These are phyloP conservation scores for Penicillium hordei DNA, from an alignment of 2,329 filamentous ascomycete species.

Conservation along the genomic window DNA sequence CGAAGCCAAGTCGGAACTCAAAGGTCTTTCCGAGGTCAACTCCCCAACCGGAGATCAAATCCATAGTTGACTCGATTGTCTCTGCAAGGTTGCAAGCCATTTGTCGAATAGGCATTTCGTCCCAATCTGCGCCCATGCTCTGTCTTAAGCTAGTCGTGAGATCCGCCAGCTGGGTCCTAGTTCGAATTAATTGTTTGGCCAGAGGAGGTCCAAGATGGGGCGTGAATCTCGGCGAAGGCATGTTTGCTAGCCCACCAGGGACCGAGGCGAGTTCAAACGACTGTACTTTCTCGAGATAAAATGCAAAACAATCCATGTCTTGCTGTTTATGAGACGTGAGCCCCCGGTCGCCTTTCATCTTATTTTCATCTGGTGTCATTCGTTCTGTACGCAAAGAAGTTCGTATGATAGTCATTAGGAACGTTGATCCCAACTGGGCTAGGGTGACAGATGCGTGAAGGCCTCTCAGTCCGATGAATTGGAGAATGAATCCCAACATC, in stretches of 20 bases:
- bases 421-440: slow-evolving; percentile 35
- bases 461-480: slow-evolving; percentile 42
- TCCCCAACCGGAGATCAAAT: slow-evolving; percentile 29
- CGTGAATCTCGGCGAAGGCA: no score
- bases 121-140: no score
- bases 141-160: no score
- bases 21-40: slow-evolving; percentile 2
- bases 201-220: no score
- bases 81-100: slow-evolving; percentile 23
- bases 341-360: slow-evolving; percentile 22
- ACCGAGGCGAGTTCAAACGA: no score
- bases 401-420: slow-evolving; percentile 40
- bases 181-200: no score
- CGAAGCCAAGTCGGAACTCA: slow-evolving; percentile 22
- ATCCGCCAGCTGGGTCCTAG: no score
- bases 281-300: slow-evolving; percentile 30
- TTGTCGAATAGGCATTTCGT: slow-evolving; percentile 30
- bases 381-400: slow-evolving; percentile 36
- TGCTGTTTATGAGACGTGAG: slow-evolving; percentile 29
- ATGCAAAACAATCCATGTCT: slow-evolving; percentile 36
- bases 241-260: no score
- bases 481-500: slow-evolving; percentile 37
- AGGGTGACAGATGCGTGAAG: slow-evolving; percentile 40
- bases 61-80: slow-evolving; percentile 31
- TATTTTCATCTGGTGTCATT: slow-evolving; percentile 32